Evolutionary conservation across 192 early-diverging fungal species (phyloP), one percentile per base, ranked within the genome.

Genomic region (Chytriomyces hyalinus): DNA sequence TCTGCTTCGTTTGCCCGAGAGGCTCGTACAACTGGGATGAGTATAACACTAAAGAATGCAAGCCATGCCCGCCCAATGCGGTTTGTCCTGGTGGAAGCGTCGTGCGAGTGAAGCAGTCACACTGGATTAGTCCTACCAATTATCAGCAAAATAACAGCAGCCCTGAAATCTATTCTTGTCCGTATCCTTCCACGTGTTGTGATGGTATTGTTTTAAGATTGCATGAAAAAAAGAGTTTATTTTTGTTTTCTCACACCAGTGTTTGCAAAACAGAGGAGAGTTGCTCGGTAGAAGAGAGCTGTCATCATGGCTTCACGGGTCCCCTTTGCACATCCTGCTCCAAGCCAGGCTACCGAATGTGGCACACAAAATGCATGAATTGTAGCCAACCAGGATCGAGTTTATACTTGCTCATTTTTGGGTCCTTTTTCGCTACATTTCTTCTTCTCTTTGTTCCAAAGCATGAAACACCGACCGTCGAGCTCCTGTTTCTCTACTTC

Each of bases 81-180:
- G 22, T 45, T 13, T 78, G 77, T 46, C 68, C 46, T 6, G 77
- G 77, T 24, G 77, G 77, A 24, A 28, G 7, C 13, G 26, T 28
- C 15, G 60, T 78, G 9, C 49, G 48, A 9, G 77, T 65, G 11
- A 44, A 43, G 22, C 0, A 15, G 9, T 28, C n/a, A 15, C 64
- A 63, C 36, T 78, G 68, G 69, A 62, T 73, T 13, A 20, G 67
- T 17, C 1, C 15, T 11, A 17, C 57, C 2, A 62, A 73, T 59
- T 73, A n/a, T 44, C 36, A 10, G 4, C 2, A 22, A 3, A 78
- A 78, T 51, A 15, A 28, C 7, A 73, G 60, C 11, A 8, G 15
- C 6, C 77, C 76, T 15, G 76, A 78, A 17, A 62, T 78, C 48
- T 78, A 78, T 61, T 24, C 15, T 6, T 78, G 77, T 51, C 77